Base-by-base conservation (phyloP, 1,284 basidiomycete species). In the Trichosporon faecale region DNA sequence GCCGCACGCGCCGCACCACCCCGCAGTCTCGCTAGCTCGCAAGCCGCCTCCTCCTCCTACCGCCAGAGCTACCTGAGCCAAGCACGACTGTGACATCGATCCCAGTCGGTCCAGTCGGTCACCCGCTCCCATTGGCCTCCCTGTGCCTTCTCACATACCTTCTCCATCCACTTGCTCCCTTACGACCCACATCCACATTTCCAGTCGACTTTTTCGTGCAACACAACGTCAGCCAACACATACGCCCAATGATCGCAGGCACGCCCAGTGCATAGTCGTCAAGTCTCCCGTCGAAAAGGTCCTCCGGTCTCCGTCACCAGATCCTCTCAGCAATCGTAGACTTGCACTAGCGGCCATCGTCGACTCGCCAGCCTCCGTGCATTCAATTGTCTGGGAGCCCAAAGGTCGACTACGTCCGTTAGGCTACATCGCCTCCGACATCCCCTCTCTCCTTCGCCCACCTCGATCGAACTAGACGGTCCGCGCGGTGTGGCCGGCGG, bases 101-200 rank as follows among this genome's bases (percentile, higher is more conserved):
- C 57, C 57, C 29, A 61, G 29, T 33, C 35, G 35, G 35, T 37
- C 35, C 35, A 37, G 35, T 37, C 29, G 29, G 57, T 31, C 57
- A 61, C 57, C 18, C 27, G 8, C 27, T 31, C 57, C 27, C 27
- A 31, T 61, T 61, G 57, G 57, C 57, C 57, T 61, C 57, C 27
- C 57, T 61, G 57, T 61, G 57, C 57, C 57, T 61, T 61, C 57
- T 61, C 57, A 61, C 57, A 61, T 61, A 61, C 57, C 57, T 61
- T 61, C 57, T 61, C 57, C 57, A 61, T 61, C 57, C n/a, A 31
- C 57, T 9, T 16, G n/a, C 57, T n/a, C 29, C 27, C 57, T 61
- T 31, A 31, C 57, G 8, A 31, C 57, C 29, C 27, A n/a, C 29
- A 61, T 61, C 57, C 57, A 61, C 57, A 61, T 61, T 61, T 31